phyloP scores from a whole-genome alignment of 495 filamentous ascomycete species.

The Tricharina praecox region DNA sequence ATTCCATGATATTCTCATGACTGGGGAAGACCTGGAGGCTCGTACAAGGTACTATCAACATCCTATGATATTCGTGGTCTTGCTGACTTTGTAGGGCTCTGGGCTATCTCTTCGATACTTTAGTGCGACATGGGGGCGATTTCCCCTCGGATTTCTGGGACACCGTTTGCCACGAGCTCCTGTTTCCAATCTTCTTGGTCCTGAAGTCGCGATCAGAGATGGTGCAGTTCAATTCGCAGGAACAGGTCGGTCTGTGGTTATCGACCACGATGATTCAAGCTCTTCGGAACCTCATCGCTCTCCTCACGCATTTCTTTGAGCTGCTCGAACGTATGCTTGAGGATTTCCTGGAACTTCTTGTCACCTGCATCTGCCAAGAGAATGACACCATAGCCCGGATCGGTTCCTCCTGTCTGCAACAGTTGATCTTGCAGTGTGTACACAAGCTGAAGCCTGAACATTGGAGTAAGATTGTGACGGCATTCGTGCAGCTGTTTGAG shows the following conservation, averaged over 20 bases:
- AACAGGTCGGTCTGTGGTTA: constrained; percentile 96
- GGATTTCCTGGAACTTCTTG: constrained; percentile 78
- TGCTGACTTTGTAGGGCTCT: constrained; percentile 37
- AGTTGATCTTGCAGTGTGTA: constrained; percentile 89
- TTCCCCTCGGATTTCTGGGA: constrained; percentile 97
- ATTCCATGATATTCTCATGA: constrained; percentile 98
- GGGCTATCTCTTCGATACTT: constrained; percentile 86
- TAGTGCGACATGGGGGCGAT: constrained; percentile 75
- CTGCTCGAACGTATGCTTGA: constrained; percentile 92
- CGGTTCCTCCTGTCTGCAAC: constrained; percentile 92
- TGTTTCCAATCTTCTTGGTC: constrained; percentile 97
- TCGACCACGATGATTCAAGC: constrained; percentile 99
- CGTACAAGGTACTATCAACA: constrained; percentile 61
- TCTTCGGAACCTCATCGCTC: constrained; percentile 88
- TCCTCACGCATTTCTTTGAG: constrained; percentile 97
- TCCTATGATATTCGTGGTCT: neutral
- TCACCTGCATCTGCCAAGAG: constrained; percentile 94
- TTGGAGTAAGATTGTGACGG: constrained; percentile 83
- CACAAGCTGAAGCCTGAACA: constrained; percentile 71
- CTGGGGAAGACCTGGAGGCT: constrained; percentile 94
- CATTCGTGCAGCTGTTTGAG: constrained; percentile 89
- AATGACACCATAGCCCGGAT: constrained; percentile 97
- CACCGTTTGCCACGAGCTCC: constrained; percentile 86
- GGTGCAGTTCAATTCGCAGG: constrained; percentile 78
- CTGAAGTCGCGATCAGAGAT: constrained; percentile 90